Base-by-base conservation (phyloP, 495 filamentous ascomycete genomes). In the Penicillium egyptiacum region DNA sequence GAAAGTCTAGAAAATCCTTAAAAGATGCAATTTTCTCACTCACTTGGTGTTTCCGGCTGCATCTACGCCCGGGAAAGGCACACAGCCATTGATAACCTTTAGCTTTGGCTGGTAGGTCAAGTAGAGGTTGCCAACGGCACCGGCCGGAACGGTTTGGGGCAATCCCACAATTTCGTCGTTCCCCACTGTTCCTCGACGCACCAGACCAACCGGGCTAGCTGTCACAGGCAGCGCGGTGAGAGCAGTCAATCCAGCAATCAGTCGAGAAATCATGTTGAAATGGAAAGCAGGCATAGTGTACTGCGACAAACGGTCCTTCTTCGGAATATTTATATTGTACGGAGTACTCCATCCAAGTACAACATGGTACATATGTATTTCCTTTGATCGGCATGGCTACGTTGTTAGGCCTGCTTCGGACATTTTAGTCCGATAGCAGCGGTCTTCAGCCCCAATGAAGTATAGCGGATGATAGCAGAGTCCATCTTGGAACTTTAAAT, bases 51-150 rank as follows among this genome's bases (percentile, higher is more conserved):
- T 65, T 7, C 81, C 81, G 1, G 69, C 61, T 1, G 65, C 72
- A 55, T 83, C 76, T 8, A 83, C 78, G 3, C 75, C 80, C 2
- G 81, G 79, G 62, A 81, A 82, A 1, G 81, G 81, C 9, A 83
- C 81, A 53, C 81, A 83, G 26, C 81, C 80, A 58, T 78, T 79
- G 10, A 66, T 66, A 9, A 83, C 80, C 1, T 81, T 52, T 6
- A 83, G 65, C 28, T 73, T 70, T 5, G 81, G 81, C 58, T 83
- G 66, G 56, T 81, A 83, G 16, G 74, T 75, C 20, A 78, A 55
- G 53, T 79, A 79, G 6, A 80, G 54, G 4, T 72, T 67, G 0
- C 81, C 81, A 0, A 53, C 58, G 1, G 66, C 64, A 3, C 67
- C 71, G n/a, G 62, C 65, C 0, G 81, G 81, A 1, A 82, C 75